These are phyloP conservation scores for Ophiostoma angusticollis DNA, from an alignment of 2,329 filamentous ascomycete genomes.

Conservation along the genomic window DNA sequence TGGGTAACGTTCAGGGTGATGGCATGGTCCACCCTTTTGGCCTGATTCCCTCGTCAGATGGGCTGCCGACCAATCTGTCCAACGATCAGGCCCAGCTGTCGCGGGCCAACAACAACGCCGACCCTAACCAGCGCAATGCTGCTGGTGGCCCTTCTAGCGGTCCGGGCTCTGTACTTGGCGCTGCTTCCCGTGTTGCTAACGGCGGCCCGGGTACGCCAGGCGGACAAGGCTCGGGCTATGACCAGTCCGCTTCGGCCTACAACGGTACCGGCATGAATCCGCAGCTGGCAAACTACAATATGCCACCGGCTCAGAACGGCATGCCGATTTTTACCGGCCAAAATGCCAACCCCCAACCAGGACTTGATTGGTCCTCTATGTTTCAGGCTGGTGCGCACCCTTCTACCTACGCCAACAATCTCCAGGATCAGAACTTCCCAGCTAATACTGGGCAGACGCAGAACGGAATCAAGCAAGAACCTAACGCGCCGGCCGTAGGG, in stretches of 20 bases:
- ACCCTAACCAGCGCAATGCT: conserved; percentile 46
- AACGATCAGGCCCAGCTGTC: conserved; percentile 51
- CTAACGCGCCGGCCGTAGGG: conserved; percentile 40
- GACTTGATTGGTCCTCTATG: conserved; percentile 67
- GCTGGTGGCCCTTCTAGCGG: too few species aligned
- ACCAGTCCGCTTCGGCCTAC: conserved; percentile 37
- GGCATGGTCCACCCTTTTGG: conserved; percentile 37
- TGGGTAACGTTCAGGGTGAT: conserved; percentile 45
- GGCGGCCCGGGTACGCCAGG: conserved; percentile 7
- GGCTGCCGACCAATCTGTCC: conserved; percentile 42
- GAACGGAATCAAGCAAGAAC: conserved; percentile 57
- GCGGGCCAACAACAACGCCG: conserved; percentile 41
- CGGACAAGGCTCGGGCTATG: conserved; percentile 19
- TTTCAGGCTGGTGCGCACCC: conserved; percentile 61
- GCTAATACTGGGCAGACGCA: conserved; percentile 57
- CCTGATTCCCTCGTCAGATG: conserved; percentile 34
- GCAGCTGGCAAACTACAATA: conserved; percentile 51
- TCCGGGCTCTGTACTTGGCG: too few species aligned
- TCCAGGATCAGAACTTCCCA: conserved; percentile 38
- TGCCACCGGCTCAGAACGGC: conserved; percentile 49
- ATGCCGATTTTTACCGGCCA: conserved; percentile 51
- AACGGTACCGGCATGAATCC: conserved; percentile 51
- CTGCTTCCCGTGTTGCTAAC: conserved; percentile 9
- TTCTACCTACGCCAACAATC: conserved; percentile 47
- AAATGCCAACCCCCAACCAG: conserved; percentile 46